Evolutionary conservation across 345 rosid species (phyloP).

Genomic region (Euphorbia tirucalli): DNA sequence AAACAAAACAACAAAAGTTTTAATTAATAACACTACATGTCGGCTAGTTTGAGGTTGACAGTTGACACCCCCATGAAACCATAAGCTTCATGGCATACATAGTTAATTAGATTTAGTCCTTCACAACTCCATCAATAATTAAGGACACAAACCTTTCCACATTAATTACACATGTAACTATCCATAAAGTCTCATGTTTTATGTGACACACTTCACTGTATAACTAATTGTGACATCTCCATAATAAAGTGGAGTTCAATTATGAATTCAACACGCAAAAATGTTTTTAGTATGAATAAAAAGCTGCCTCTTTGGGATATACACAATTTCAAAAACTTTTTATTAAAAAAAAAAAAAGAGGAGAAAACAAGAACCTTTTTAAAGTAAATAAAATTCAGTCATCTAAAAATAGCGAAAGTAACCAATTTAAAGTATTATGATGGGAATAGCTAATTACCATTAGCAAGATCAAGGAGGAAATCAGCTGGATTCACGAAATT

Average conservation of each 20-base stretch:
- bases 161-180: conserved; percentile 2
- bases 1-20: not conserved
- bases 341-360: too few relatives aligned
- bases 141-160: not conserved
- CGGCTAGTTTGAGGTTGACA: conserved; percentile 13
- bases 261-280: too few relatives aligned
- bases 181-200: conserved; percentile 21
- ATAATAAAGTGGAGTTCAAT: too few relatives aligned
- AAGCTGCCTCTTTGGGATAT: not conserved
- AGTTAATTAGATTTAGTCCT: not conserved
- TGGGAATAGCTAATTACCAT: conserved; percentile 49
- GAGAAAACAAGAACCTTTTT: too few relatives aligned
- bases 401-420: too few relatives aligned
- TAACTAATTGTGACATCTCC: not conserved
- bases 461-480: conserved; percentile 90
- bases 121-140: not conserved
- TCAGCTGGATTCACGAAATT: conserved; percentile 80
- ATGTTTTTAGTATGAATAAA: too few relatives aligned
- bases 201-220: conserved; percentile 18
- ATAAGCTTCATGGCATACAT: conserved; percentile 6
- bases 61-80: not conserved
- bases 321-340: not conserved
- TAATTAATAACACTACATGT: not conserved
- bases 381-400: too few relatives aligned
- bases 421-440: too few relatives aligned